Conservation (phyloP, 257 asterid species). For the Hygrophila difformis region DNA sequence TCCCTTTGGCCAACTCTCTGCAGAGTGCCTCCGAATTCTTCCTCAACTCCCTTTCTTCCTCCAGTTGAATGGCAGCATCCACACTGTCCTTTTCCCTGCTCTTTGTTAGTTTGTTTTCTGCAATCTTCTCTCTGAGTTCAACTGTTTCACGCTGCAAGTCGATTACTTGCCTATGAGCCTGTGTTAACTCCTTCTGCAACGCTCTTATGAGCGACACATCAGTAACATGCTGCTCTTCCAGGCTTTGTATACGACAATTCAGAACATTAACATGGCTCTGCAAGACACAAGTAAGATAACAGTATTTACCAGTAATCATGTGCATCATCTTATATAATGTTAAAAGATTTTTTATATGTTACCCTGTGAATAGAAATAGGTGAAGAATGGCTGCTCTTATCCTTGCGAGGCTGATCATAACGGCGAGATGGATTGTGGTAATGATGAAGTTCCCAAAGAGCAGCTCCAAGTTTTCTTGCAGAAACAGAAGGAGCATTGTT, state of each 20-base stretch:
- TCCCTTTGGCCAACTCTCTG: conserved; percentile 40
- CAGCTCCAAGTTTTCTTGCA: neutral
- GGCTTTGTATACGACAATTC: conserved; percentile 53
- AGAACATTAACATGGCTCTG: conserved; percentile 50
- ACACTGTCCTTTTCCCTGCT: conserved; percentile 49
- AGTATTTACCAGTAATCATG: too few relatives aligned
- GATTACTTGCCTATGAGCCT: conserved; percentile 33
- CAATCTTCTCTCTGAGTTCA: conserved; percentile 45
- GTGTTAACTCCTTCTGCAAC: conserved; percentile 42
- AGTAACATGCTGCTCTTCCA: conserved; percentile 55
- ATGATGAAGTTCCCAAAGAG: neutral
- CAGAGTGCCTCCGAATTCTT: conserved; percentile 48
- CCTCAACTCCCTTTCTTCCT: conserved; percentile 50
- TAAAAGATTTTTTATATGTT: too few relatives aligned
- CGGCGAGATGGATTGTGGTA: neutral
- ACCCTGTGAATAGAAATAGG: too few relatives aligned
- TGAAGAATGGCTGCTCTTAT: too few relatives aligned
- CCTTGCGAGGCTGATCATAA: neutral
- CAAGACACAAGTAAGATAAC: too few relatives aligned
- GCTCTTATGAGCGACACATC: conserved; percentile 39
- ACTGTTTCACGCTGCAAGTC: too few relatives aligned
- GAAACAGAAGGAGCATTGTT: neutral
- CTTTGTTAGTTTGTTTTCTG: conserved; percentile 39
- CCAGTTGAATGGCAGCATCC: conserved; percentile 41
- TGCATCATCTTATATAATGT: too few relatives aligned